phyloP scores from a whole-genome alignment of 192 early-diverging fungal genomes.

The Backusella circina region DNA sequence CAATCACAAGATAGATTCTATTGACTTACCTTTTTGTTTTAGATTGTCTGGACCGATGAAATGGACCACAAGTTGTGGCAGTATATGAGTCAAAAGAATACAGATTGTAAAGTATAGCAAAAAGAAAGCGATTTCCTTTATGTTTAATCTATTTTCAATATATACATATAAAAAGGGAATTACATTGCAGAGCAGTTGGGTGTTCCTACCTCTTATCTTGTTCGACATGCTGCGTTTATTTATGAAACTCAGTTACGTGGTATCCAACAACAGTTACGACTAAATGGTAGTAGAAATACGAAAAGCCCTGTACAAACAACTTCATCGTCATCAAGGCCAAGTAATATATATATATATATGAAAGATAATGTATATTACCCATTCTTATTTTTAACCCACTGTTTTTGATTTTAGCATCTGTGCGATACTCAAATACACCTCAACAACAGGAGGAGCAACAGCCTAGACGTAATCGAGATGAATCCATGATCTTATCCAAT shows the following conservation, averaged over 20 bases:
- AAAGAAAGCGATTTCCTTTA: neutral
- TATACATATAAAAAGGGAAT: constrained; percentile 37
- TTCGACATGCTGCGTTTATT: constrained; percentile 49
- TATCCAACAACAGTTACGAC: constrained; percentile 34
- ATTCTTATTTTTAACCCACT: too few species aligned
- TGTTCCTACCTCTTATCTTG: constrained; percentile 47
- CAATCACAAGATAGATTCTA: neutral
- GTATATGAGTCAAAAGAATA: constrained; percentile 49
- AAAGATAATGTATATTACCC: too few species aligned
- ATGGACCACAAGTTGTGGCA: constrained; percentile 58
- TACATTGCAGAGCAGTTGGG: constrained; percentile 45
- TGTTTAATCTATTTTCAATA: neutral
- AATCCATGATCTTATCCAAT: constrained; percentile 8
- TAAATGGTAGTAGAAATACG: constrained; percentile 12
- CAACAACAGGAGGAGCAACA: neutral
- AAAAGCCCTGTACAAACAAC: constrained; percentile 4
- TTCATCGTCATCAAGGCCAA: neutral
- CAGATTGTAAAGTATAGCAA: constrained; percentile 46
- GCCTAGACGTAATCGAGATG: neutral
- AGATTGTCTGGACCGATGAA: constrained; percentile 58
- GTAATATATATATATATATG: neutral
- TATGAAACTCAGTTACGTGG: constrained; percentile 56
- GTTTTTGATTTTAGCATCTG: neutral
- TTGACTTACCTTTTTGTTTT: neutral
- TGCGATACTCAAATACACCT: neutral